Base-by-base conservation (phyloP, 139 green algal species). In the Pseudopediastrum boryanum region DNA sequence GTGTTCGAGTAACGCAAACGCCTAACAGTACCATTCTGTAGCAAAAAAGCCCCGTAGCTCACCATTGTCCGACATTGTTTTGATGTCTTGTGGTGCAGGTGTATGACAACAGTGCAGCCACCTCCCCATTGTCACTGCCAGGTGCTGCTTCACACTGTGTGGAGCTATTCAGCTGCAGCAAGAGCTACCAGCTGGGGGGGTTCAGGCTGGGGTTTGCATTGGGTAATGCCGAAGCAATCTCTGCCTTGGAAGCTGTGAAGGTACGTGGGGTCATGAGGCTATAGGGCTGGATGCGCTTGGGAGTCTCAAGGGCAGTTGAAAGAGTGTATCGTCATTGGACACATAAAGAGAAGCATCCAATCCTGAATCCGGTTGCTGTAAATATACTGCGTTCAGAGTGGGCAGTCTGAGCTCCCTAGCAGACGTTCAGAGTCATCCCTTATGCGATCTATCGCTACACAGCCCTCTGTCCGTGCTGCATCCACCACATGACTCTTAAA, bases 161-260 rank as follows among this genome's bases (percentile, higher is more conserved):
- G 13, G 83, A 91, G 78, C 75, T 91, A 13, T 88, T 89, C 71
- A 83, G 63, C 38, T 87, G 88, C 38, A 71, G 83, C 56, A 91
- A 91, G 72, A 70, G 46, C 50, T 76, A 63, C 52, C 75, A 82
- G 38, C 41, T 83, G 50, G 86, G 83, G 7, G 84, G 83, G 21
- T 87, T 88, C 81, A 50, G 83, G 23, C 78, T 90, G 54, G 83
- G 82, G 2, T 87, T 83, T 33, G 77, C 77, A 23, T 76, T 89
- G 5, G 86, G 86, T 31, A 87, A 87, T 50, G 27, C 31, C 12
- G 42, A 80, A n/a, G 83, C 82, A 7, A 71, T 91, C 6, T 72
- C 83, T 6, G 71, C 86, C 23, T 48, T 91, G 29, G 86, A 88
- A 46, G 77, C 81, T 0, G 66, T 88, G 6, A 91, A 91, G 76